These are phyloP conservation scores for Xylariaceae sp. DNA, from an alignment of 2,329 filamentous ascomycete species.

Conservation along the genomic window DNA sequence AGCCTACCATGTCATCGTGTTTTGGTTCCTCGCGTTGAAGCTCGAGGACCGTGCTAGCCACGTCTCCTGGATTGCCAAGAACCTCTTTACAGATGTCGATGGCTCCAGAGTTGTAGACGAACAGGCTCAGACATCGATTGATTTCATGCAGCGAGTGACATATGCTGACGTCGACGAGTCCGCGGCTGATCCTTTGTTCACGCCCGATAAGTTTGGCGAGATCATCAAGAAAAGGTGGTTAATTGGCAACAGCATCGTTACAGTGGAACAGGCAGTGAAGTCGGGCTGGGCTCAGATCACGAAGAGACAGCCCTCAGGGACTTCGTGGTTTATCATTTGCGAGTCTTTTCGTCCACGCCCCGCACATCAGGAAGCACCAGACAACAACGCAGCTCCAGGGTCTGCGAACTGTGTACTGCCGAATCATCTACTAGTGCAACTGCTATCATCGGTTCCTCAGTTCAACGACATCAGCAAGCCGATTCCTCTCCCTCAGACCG, in stretches of 20 bases:
- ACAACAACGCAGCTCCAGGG: constrained; percentile 42
- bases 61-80: constrained; percentile 85
- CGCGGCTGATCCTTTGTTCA: constrained; percentile 60
- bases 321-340: constrained; percentile 53
- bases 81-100: constrained; percentile 72
- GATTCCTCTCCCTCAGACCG: constrained; percentile 67
- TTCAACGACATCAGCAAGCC: constrained; percentile 56
- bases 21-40: constrained; percentile 92
- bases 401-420: constrained; percentile 61
- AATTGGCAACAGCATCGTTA: constrained; percentile 67
- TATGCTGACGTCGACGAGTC: constrained; percentile 83
- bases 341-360: constrained; percentile 56
- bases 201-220: constrained; percentile 57
- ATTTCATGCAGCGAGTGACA: constrained; percentile 87
- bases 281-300: constrained; percentile 66
- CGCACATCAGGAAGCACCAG: constrained; percentile 49
- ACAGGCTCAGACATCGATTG: constrained; percentile 86
- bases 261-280: constrained; percentile 63
- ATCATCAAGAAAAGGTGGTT: constrained; percentile 66
- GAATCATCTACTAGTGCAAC: constrained; percentile 66
- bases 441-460: constrained; percentile 59
- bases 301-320: constrained; percentile 66
- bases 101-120: constrained; percentile 78
- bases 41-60: constrained; percentile 76
- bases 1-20: constrained; percentile 91